A percentile compares a stretch with the other conserved stretches of the same genome.
phyloP scores from a whole-genome alignment of 1,139 yeast genomes.

The Chernovozyma aurita region DNA sequence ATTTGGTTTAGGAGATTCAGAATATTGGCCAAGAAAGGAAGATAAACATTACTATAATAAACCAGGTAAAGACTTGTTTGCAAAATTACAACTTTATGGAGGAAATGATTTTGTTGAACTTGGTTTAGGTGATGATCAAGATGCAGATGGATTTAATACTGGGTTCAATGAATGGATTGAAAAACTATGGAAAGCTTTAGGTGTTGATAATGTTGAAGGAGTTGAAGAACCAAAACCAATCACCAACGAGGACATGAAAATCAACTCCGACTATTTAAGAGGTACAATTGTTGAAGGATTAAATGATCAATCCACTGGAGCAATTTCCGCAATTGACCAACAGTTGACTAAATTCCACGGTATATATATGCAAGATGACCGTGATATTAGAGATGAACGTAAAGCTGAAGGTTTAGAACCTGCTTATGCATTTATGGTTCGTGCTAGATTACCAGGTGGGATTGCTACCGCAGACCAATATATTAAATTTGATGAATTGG shows the following conservation, averaged over 20 bases:
- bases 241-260: conserved; percentile 94
- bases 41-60: conserved; percentile 91
- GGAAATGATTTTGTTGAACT: conserved; percentile 69
- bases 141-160: conserved; percentile 90
- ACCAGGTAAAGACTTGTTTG: conserved; percentile 74
- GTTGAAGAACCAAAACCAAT: conserved; percentile 95
- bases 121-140: conserved; percentile 96
- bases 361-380: conserved; percentile 97
- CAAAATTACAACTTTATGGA: conserved; percentile 63
- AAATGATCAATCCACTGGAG: conserved; percentile 79
- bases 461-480: conserved; percentile 84
- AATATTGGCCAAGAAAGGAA: conserved; percentile 96
- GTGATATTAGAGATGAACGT: conserved; percentile 91
- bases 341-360: conserved; percentile 97
- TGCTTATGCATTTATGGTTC: conserved; percentile 92
- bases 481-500: conserved; percentile 76
- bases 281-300: conserved; percentile 93
- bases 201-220: conserved; percentile 78
- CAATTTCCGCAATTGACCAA: conserved; percentile 88
- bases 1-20: conserved; percentile 91
- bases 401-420: conserved; percentile 93
- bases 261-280: conserved; percentile 79
- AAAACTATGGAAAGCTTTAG: conserved; percentile 79
- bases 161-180: conserved; percentile 89
- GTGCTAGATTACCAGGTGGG: conserved; percentile 95